Evolutionary conservation across 2,329 filamentous ascomycete species (phyloP).

Genomic region (Sarocladium brachiariae): DNA sequence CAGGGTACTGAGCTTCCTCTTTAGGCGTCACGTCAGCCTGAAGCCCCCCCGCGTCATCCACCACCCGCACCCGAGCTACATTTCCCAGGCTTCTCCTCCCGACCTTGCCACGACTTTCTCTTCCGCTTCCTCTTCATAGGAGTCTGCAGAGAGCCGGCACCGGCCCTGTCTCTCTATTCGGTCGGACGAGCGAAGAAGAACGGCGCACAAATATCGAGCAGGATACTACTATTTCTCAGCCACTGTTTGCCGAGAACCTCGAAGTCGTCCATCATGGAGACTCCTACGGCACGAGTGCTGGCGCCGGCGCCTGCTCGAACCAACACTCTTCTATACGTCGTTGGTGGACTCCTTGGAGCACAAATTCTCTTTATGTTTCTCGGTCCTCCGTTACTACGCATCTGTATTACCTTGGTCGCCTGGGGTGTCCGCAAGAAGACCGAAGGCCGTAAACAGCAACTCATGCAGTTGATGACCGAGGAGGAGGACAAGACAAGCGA

Average conservation of each 20-base stretch:
- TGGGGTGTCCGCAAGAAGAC: conserved; percentile 58
- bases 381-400: conserved; percentile 21
- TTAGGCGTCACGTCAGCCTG: conserved; percentile 8
- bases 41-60: not conserved
- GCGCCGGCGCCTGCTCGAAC: not conserved
- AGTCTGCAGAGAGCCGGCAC: not conserved
- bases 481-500: conserved; percentile 30
- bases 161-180: not conserved
- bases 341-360: conserved; percentile 1
- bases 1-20: conserved; percentile 8
- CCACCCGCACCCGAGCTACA: not conserved
- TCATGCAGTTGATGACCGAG: conserved; percentile 45
- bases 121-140: not conserved
- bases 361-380: conserved; percentile 20
- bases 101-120: not conserved
- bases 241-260: not conserved
- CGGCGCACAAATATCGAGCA: not conserved
- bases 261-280: not conserved
- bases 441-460: conserved; percentile 50
- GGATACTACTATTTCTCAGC: not conserved
- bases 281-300: not conserved
- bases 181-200: not conserved
- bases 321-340: not conserved
- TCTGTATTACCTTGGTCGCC: conserved; percentile 33
- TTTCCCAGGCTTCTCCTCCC: not conserved